Evolutionary conservation across 768 basidiomycete species (phyloP), one percentile per base, ranked within the genome.

Genomic region (Hericium erinaceus): DNA sequence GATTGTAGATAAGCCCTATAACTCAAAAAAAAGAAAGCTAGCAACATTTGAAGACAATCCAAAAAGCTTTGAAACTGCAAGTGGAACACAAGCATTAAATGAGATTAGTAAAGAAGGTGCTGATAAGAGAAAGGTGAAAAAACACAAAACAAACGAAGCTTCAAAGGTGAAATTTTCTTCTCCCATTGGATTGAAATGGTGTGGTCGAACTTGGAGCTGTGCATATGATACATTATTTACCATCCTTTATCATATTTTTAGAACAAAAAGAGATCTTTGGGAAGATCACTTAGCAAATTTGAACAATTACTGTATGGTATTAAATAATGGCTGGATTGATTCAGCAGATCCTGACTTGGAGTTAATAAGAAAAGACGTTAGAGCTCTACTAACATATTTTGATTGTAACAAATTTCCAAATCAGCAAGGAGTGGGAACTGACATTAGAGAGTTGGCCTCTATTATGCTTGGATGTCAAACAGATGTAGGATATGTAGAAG

Each of bases 171-270:
- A 24, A 26, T 4, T 4, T 33, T 7, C 28, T 18, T 20, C 15
- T 15, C 54, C 22, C 6, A 37, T 2, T 3, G 46, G 55, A 13
- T n/a, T 60, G 3, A 40, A 12, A 15, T 60, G 59, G 59, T 18
- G 57, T 48, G 13, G 11, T 20, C n/a, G 28, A 11, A 57, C 22
- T 10, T 52, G 24, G 15, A 56, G 49, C 55, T 60, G 59, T 60
- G 59, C 59, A 33, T 60, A 50, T 53, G 59, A 60, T 39, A 50
- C 28, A 24, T 8, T 57, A 2, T n/a, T 60, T 15, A 40, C 33
- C 26, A 57, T 57, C 11, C 48, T 55, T 9, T 40, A 39, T 16
- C 33, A 48, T 11, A 51, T 49, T 0, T 50, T 39, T 20, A 33
- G 3, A 15, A n/a, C 41, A 10, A 16, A 49, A 4, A 39, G 1